These are phyloP conservation scores for Parasitella parasitica DNA, from an alignment of 371 early-diverging fungal genomes.

Conservation along the genomic window DNA sequence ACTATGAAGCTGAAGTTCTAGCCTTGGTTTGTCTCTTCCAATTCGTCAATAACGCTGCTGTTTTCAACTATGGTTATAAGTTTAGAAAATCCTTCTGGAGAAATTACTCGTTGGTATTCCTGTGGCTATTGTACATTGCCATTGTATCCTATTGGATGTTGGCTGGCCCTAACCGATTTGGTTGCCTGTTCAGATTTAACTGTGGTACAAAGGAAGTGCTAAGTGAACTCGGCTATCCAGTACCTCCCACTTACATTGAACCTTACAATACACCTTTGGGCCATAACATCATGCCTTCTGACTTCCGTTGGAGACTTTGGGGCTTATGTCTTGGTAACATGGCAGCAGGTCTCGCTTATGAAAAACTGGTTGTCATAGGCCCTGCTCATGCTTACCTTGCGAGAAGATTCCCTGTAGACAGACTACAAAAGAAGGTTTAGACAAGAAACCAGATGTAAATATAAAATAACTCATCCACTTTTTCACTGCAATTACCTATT, in stretches of 20 bases:
- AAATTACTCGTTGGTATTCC: constrained; percentile 57
- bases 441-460: not conserved
- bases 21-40: constrained; percentile 59
- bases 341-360: constrained; percentile 22
- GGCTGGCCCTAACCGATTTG: constrained; percentile 66
- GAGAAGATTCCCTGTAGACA: constrained; percentile 30
- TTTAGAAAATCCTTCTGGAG: constrained; percentile 59
- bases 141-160: constrained; percentile 58
- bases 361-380: constrained; percentile 32
- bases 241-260: constrained; percentile 44
- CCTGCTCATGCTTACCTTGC: constrained; percentile 39
- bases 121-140: constrained; percentile 53
- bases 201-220: constrained; percentile 60
- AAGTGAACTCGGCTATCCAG: constrained; percentile 40
- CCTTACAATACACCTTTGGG: constrained; percentile 60
- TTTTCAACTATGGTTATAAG: constrained; percentile 64
- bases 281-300: constrained; percentile 65
- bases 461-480: not conserved
- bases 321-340: constrained; percentile 40
- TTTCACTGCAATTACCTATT: not conserved
- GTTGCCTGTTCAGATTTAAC: constrained; percentile 69
- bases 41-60: constrained; percentile 61
- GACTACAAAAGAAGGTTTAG: constrained; percentile 32
- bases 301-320: constrained; percentile 60
- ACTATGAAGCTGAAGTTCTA: constrained; percentile 64